Percentiles rank a stretch among this genome's conserved stretches.
phyloP scores from a whole-genome alignment of 192 early-diverging fungal species.

The Backusella tuberculispora region DNA sequence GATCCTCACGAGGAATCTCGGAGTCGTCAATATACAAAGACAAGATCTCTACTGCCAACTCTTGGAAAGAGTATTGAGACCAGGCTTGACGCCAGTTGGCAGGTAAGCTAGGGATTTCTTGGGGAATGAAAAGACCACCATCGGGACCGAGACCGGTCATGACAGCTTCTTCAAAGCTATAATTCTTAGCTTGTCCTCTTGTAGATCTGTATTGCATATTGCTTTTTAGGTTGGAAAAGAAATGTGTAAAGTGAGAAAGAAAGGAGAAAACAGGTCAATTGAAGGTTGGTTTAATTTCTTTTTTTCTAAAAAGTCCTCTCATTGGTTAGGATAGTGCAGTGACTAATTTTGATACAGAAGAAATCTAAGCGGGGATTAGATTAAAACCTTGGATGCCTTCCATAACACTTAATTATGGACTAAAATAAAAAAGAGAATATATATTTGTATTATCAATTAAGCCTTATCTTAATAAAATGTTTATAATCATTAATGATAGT shows the following conservation, averaged over 20 bases:
- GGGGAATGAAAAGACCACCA: slow-evolving; percentile 94
- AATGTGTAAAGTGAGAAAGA: slow-evolving; percentile 3
- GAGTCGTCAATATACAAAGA: slow-evolving; percentile 77
- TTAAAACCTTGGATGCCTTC: background rate
- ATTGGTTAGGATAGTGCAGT: background rate
- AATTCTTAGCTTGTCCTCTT: slow-evolving; percentile 68
- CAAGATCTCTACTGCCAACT: slow-evolving; percentile 86
- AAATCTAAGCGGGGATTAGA: slow-evolving; percentile 8
- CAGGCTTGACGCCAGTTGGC: slow-evolving; percentile 73
- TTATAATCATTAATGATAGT: too few relatives aligned
- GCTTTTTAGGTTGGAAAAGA: background rate
- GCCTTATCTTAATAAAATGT: background rate
- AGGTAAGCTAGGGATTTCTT: slow-evolving; percentile 75
- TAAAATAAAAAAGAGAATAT: background rate
- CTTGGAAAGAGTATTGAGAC: slow-evolving; percentile 71
- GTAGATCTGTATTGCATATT: slow-evolving; percentile 93
- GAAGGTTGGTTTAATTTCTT: background rate
- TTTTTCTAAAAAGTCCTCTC: background rate
- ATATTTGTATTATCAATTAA: background rate
- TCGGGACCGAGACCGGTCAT: slow-evolving; percentile 89
- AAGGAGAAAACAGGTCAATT: background rate
- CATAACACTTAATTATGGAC: background rate
- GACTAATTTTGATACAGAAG: slow-evolving; percentile 11
- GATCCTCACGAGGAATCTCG: slow-evolving; percentile 79
- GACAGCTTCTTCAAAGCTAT: slow-evolving; percentile 91